Percentiles rank a stretch among this genome's conserved stretches.
These are phyloP conservation scores for Trapa incisa DNA, from an alignment of 345 rosid species.

Conservation along the genomic window DNA sequence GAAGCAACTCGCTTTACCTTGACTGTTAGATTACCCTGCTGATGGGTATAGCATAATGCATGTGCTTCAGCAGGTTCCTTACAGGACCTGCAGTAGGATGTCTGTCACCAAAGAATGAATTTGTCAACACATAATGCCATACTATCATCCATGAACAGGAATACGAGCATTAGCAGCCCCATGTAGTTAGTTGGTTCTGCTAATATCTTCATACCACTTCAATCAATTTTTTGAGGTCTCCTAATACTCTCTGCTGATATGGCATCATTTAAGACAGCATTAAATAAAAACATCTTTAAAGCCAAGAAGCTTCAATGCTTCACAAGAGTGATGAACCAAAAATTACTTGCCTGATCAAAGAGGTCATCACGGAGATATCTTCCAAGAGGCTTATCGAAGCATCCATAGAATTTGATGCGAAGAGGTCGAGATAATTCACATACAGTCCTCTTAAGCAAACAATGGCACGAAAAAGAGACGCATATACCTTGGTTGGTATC, in stretches of 20 bases:
- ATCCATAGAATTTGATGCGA: constrained; percentile 90
- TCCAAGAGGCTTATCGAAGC: constrained; percentile 95
- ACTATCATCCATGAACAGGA: background rate
- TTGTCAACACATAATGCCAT: background rate
- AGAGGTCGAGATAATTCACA: constrained; percentile 86
- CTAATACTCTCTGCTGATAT: background rate
- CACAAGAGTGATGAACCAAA: background rate
- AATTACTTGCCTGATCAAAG: constrained; percentile 57
- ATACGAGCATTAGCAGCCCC: too few species aligned
- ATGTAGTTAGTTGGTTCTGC: too few species aligned
- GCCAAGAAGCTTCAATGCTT: background rate
- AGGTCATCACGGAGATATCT: constrained; percentile 72
- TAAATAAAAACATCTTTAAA: background rate
- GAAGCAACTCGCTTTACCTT: constrained; percentile 60
- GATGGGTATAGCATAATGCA: constrained; percentile 81
- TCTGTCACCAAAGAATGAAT: constrained; percentile 23
- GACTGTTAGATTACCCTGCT: constrained; percentile 94
- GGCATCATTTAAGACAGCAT: background rate
- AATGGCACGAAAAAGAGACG: constrained; percentile 84
- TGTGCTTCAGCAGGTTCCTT: constrained; percentile 81
- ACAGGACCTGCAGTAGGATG: constrained; percentile 53
- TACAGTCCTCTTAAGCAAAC: constrained; percentile 66
- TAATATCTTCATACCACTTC: too few species aligned
- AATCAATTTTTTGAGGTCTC: too few species aligned
- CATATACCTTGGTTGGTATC: constrained; percentile 85